These are phyloP conservation scores for Melocanna baccifera DNA, from an alignment of 176 grass and related monocot species.

Conservation along the genomic window DNA sequence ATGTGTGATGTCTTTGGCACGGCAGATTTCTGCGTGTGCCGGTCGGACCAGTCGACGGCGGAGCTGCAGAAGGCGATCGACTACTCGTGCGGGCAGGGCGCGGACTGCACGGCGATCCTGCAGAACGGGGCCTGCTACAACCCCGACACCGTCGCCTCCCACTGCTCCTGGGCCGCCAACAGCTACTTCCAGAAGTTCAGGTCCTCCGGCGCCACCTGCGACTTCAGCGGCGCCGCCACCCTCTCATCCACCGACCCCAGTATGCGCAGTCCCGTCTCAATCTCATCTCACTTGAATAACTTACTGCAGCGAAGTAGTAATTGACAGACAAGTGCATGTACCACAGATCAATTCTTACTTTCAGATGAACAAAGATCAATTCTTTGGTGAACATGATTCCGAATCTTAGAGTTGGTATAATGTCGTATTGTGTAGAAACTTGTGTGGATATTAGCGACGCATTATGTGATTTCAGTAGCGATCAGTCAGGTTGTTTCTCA, in stretches of 20 bases:
- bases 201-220: constrained; percentile 60
- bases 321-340: neutral
- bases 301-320: neutral
- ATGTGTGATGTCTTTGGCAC: too few species aligned
- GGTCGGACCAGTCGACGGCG: constrained; percentile 47
- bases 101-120: constrained; percentile 55
- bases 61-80: constrained; percentile 77
- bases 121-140: constrained; percentile 61
- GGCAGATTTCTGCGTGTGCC: constrained; percentile 92
- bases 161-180: constrained; percentile 92
- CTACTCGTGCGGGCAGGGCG: constrained; percentile 84
- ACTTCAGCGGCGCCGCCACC: constrained; percentile 62
- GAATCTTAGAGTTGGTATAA: neutral
- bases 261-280: neutral
- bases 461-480: neutral
- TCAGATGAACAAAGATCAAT: neutral
- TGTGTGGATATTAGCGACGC: neutral
- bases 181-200: constrained; percentile 81
- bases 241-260: constrained; percentile 77
- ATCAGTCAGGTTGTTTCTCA: neutral
- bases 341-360: neutral
- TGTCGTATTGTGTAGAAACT: neutral
- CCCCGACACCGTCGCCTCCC: constrained; percentile 57
- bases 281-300: neutral
- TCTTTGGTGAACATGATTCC: neutral